Evolutionary conservation across 345 rosid species (phyloP), one percentile per base, ranked within the genome.

Genomic region (Camelina neglecta): DNA sequence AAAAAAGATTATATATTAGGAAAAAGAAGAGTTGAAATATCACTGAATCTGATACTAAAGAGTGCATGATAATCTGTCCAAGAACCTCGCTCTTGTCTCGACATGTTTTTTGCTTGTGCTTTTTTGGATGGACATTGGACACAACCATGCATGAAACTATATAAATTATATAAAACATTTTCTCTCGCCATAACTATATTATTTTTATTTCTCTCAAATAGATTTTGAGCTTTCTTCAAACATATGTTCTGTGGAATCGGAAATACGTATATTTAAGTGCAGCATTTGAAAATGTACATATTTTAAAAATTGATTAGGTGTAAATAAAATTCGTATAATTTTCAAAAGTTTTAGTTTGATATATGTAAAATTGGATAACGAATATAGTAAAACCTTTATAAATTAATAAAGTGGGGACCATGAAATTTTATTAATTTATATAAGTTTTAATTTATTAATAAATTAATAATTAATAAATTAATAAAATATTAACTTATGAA

Each of bases 11-110:
- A 4, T 53, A 62, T 35, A 33, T 71, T 7, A 54, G 31, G 31
- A 29, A 18, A 77, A 77, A 38, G 47, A 77, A 77, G 72, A 65
- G 72, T 71, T 77, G 76, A 77, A 72, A 58, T 71, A 59, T 49
- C 31, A 65, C n/a, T 71, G 77, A 77, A 77, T 77, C 81, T 71
- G 81, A 77, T 77, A 50, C 81, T 72, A 77, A 72, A 77, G 77
- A 49, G 59, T 64, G 75, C 68, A 72, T 67, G 20, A 71, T 65
- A 67, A 58, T 44, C 63, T 65, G 76, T 65, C 81, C 77, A 58
- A 65, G 77, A 77, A 65, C 81, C 81, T 77, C 26, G 67, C 76
- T 70, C 31, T 77, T 77, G 81, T 77, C 76, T 77, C 63, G 73
- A 77, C 81, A 71, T 77, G 56, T 71, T 58, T 71, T 57, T 50